Evolutionary conservation across 495 filamentous ascomycete species (phyloP).

Genomic region (Saxophila tyrrhenica): DNA sequence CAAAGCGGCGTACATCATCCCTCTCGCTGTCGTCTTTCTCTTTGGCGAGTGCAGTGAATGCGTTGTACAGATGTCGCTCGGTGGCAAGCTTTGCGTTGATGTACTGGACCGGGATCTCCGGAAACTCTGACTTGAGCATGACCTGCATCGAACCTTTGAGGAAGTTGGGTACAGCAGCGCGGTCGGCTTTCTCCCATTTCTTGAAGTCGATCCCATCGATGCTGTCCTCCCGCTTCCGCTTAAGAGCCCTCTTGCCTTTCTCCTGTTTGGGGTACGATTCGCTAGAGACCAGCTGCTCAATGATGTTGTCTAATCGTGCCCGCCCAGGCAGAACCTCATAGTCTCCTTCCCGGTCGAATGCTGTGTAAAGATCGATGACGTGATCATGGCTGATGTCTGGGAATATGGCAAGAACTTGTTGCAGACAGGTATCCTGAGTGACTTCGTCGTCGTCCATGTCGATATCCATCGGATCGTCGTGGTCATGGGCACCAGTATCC

Average conservation of each 20-base stretch:
- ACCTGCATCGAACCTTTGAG: slow-evolving; percentile 5
- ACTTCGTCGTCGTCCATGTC: background rate
- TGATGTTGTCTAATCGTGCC: slow-evolving; percentile 16
- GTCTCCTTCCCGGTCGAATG: slow-evolving; percentile 3
- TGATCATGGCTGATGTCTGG: slow-evolving; percentile 29
- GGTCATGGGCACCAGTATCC: background rate
- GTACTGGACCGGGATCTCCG: slow-evolving; percentile 34
- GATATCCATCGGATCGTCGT: background rate
- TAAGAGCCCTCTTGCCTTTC: slow-evolving; percentile 17
- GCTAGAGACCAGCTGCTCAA: slow-evolving; percentile 19
- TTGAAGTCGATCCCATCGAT: slow-evolving; percentile 12
- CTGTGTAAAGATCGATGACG: slow-evolving; percentile 21
- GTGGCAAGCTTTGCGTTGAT: slow-evolving; percentile 34
- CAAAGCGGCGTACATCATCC: background rate
- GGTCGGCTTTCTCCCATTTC: slow-evolving; percentile 2
- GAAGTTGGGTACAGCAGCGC: slow-evolving; percentile 1
- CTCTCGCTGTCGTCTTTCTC: slow-evolving; percentile 4
- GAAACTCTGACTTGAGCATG: slow-evolving; percentile 39
- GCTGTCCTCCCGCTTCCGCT: slow-evolving; percentile 24
- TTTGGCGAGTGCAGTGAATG: slow-evolving; percentile 33
- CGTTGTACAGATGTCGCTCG: slow-evolving; percentile 33
- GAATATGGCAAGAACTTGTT: slow-evolving; percentile 27
- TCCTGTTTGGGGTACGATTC: slow-evolving; percentile 25
- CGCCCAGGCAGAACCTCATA: background rate
- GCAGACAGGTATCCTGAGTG: slow-evolving; percentile 21